Evolutionary conservation across 495 filamentous ascomycete species (phyloP).

Genomic region (Penicillium malachiteum): DNA sequence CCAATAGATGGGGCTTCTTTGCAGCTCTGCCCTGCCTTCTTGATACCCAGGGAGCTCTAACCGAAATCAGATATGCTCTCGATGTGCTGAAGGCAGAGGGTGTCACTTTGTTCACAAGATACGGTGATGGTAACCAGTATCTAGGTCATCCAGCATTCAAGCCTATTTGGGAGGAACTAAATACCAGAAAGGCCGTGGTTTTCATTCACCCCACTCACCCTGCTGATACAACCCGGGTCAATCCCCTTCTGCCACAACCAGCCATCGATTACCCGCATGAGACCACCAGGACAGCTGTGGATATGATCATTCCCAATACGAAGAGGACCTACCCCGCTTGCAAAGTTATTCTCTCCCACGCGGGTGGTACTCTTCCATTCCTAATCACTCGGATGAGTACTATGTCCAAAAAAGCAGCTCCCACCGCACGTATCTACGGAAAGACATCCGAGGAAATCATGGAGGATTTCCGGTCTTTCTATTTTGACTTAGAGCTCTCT

Average conservation of each 20-base stretch:
- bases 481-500: conserved; percentile 37
- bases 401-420: conserved; percentile 18
- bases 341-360: conserved; percentile 55
- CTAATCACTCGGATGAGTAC: conserved; percentile 27
- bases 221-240: conserved; percentile 35
- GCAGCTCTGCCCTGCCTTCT: conserved; percentile 43
- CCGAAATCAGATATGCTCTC: conserved; percentile 45
- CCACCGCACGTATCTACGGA: conserved; percentile 30
- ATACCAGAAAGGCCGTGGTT: conserved; percentile 39
- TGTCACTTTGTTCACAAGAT: conserved; percentile 52
- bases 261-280: conserved; percentile 55
- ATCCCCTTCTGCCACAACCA: conserved; percentile 38
- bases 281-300: conserved; percentile 49
- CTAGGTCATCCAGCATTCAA: conserved; percentile 46
- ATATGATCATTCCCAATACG: conserved; percentile 41
- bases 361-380: conserved; percentile 50
- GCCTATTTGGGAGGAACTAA: conserved; percentile 48
- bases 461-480: conserved; percentile 38
- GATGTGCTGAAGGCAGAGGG: conserved; percentile 51
- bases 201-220: conserved; percentile 54
- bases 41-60: conserved; percentile 32
- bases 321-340: conserved; percentile 31
- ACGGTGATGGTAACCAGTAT: conserved; percentile 44
- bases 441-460: conserved; percentile 26
- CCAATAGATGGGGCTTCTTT: conserved; percentile 48